Conservation (phyloP, 2,329 filamentous ascomycete genomes). For the Aquanectria penicillioides region DNA sequence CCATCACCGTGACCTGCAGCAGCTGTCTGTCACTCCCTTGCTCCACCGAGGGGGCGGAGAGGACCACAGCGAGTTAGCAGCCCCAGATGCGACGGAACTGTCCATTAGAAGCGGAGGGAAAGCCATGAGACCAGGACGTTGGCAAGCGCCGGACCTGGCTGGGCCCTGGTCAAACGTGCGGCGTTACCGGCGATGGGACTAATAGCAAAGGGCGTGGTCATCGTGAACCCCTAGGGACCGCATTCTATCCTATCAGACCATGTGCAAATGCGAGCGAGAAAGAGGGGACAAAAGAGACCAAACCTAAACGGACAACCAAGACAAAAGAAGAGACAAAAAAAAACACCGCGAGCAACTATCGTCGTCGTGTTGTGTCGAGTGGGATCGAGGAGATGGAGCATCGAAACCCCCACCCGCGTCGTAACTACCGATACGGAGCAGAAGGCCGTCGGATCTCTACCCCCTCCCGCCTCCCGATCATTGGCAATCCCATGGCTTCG, state of each 20-base stretch:
- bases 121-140: neutral
- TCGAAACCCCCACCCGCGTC: no score
- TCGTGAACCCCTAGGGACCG: neutral
- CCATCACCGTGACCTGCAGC: conserved; percentile 16
- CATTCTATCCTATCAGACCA: conserved; percentile 6
- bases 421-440: no score
- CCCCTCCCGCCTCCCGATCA: neutral
- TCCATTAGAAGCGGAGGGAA: neutral
- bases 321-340: neutral
- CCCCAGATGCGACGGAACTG: no score
- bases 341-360: no score
- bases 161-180: conserved; percentile 7
- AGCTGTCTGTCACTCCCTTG: conserved; percentile 2
- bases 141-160: conserved; percentile 7
- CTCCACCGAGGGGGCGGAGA: conserved; percentile 8
- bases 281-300: neutral
- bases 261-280: neutral
- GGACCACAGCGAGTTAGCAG: no score
- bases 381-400: no score
- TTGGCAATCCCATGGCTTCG: neutral
- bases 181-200: neutral
- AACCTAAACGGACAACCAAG: neutral
- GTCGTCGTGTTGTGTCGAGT: no score
- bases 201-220: neutral
- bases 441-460: neutral